These are phyloP conservation scores for Jacaranda copaia DNA, from an alignment of 257 asterid genomes.

Conservation along the genomic window DNA sequence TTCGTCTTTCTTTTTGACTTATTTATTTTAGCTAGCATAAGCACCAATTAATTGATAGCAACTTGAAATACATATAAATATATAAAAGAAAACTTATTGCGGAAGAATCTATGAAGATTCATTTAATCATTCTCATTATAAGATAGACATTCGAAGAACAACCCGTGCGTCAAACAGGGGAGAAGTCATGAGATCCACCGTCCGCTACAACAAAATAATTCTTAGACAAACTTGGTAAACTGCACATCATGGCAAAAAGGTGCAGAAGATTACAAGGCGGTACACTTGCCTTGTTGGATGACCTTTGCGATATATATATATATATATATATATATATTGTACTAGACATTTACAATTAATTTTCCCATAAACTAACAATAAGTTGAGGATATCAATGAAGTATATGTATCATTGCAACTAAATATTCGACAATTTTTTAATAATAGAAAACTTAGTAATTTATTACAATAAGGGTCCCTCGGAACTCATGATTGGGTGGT, in stretches of 20 bases:
- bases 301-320: no score
- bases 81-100: neutral
- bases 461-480: neutral
- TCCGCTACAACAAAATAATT: slow-evolving; percentile 23
- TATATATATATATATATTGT: no score
- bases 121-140: neutral
- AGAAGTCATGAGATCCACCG: slow-evolving; percentile 16
- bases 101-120: slow-evolving; percentile 23
- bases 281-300: neutral
- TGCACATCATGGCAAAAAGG: slow-evolving; percentile 37
- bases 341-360: neutral
- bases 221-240: slow-evolving; percentile 38
- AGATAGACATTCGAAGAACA: neutral
- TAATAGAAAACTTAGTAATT: no score
- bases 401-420: no score
- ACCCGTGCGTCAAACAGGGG: slow-evolving; percentile 13
- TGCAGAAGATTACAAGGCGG: neutral
- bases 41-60: neutral
- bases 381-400: no score
- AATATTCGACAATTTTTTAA: no score
- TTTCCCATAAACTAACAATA: neutral
- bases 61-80: neutral
- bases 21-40: neutral
- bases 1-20: neutral
- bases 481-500: neutral